A percentile compares a stretch with the other conserved stretches of the same genome.
phyloP scores from a whole-genome alignment of 73 alveolate genomes.

The Paramecium primaurelia region DNA sequence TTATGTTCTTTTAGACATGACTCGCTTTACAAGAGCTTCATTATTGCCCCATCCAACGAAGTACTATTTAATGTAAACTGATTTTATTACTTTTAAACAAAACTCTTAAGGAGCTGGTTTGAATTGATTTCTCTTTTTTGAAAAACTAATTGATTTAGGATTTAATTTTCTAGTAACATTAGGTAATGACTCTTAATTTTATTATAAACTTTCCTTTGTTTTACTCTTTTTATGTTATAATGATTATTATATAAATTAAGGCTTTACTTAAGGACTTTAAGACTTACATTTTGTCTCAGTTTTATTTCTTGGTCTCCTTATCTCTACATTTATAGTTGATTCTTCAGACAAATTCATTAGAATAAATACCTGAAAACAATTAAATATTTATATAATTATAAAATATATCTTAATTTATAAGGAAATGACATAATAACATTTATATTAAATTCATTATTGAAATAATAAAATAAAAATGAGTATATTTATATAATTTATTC shows the following conservation, averaged over 20 bases:
- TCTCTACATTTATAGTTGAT: background rate
- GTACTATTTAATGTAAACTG: background rate
- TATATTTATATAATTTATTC: background rate
- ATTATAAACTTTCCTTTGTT: background rate
- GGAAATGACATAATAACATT: background rate
- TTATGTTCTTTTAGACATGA: background rate
- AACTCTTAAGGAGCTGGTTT: background rate
- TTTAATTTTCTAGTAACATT: background rate
- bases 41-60: conserved; percentile 33
- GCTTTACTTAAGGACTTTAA: background rate
- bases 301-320: background rate
- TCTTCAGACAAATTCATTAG: background rate
- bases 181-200: background rate
- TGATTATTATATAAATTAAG: background rate
- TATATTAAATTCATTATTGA: background rate
- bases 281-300: conserved; percentile 2
- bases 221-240: conserved; percentile 18
- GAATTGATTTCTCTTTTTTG: background rate
- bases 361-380: background rate
- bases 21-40: background rate
- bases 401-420: background rate
- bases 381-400: background rate
- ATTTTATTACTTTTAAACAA: background rate
- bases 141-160: background rate
- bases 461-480: background rate